phyloP scores from a whole-genome alignment of 2,329 filamentous ascomycete species.

The Gnomoniopsis smithogilvyi region DNA sequence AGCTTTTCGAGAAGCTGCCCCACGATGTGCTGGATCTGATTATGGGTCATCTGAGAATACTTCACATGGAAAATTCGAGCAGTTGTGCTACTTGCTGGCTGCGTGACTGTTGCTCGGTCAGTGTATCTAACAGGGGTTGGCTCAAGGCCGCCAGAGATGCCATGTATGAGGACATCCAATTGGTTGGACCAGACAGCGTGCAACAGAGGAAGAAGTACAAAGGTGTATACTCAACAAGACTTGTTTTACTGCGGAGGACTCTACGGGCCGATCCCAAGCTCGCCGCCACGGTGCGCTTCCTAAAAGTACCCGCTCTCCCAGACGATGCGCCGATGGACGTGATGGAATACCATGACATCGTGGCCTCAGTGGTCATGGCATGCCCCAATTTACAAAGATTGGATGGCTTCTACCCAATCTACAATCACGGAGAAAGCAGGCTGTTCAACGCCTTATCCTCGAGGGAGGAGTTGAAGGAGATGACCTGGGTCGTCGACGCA shows the following conservation, averaged over 20 bases:
- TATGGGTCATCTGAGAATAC: constrained; percentile 48
- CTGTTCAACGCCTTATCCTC: constrained; percentile 59
- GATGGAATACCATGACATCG: constrained; percentile 53
- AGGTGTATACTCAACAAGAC: constrained; percentile 46
- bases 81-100: constrained; percentile 63
- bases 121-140: constrained; percentile 49
- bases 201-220: constrained; percentile 58
- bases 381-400: constrained; percentile 63
- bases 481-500: constrained; percentile 55
- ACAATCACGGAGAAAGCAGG: constrained; percentile 54
- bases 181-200: constrained; percentile 54
- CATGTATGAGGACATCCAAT: constrained; percentile 57
- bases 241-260: constrained; percentile 56
- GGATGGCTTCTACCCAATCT: constrained; percentile 49
- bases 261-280: constrained; percentile 50
- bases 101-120: constrained; percentile 54
- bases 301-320: constrained; percentile 53
- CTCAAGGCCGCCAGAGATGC: constrained; percentile 47
- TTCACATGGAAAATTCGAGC: constrained; percentile 46
- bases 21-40: constrained; percentile 58
- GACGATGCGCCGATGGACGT: constrained; percentile 30
- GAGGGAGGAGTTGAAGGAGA: constrained; percentile 51
- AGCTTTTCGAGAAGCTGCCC: constrained; percentile 53
- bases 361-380: constrained; percentile 61
- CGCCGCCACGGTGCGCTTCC: constrained; percentile 51